Base-by-base conservation (phyloP, 225 moss, liverwort and hornwort genomes). In the Marchantia paleacea region DNA sequence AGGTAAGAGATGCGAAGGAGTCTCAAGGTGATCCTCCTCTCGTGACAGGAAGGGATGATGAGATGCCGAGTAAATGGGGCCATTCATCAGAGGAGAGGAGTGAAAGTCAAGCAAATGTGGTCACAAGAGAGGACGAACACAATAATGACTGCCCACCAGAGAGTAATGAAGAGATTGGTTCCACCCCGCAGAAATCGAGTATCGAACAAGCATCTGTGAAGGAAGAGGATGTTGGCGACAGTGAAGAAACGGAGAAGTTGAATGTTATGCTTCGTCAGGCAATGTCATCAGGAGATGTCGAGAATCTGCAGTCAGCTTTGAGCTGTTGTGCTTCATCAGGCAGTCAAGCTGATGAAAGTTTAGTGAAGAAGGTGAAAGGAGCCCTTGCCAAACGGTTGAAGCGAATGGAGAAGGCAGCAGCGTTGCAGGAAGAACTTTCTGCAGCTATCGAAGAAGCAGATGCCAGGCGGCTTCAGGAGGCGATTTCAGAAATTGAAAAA, bases 321-420 rank as follows among this genome's bases (percentile, higher is more conserved):
- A 25, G 31, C 62, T 12, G 58, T 78, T 78, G 77, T 62, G 62
- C 62, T 50, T 60, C 54, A 62, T 62, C 65, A 57, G 63, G 62
- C 48, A 14, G 63, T 47, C n/a, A 28, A 66, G 77, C 65, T 62
- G 77, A 78, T 78, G 77, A 47, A 52, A 62, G 63, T 64, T 52
- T 78, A 30, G 31, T 78, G 77, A 78, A 78, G 39, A 78, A 62
- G 65, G 77, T 78, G 19, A 78, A 78, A 78, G 77, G 62, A 10
- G 77, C 62, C 7, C 77, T 78, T 31, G 63, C 77, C 13, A 78
- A 78, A 66, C 62, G 77, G 22, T 50, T 78, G 77, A 78, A 78
- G 39, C 61, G 77, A 50, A 78, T 78, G 62, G 63, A 64, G 63
- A 78, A 78, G 77, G 77, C 63, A 24, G 39, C 62, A 61, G 48